phyloP scores from a whole-genome alignment of 495 filamentous ascomycete genomes.

The Lasiosphaeris hirsuta region DNA sequence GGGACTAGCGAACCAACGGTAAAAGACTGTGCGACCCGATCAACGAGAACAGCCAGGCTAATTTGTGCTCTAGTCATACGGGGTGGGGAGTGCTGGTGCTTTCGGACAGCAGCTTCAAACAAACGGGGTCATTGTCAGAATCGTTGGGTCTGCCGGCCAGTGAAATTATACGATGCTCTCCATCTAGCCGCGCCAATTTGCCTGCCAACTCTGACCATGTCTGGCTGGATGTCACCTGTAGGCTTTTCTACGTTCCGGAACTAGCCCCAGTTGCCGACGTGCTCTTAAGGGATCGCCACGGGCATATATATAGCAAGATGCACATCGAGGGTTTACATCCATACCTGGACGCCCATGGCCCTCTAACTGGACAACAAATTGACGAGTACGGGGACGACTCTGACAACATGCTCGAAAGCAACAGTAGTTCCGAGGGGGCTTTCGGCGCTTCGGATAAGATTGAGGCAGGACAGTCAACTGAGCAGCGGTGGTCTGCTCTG shows the following conservation, averaged over 20 bases:
- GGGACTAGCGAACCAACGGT: neutral
- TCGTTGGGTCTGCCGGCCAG: constrained; percentile 29
- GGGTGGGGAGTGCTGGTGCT: constrained; percentile 50
- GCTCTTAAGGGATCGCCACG: constrained; percentile 7
- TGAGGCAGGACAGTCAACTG: constrained; percentile 10
- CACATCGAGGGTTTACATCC: constrained; percentile 1
- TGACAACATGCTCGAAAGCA: constrained; percentile 19
- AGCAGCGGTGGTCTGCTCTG: constrained; percentile 8
- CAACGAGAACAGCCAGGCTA: neutral
- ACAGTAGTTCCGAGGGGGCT: constrained; percentile 3
- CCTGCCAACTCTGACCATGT: neutral
- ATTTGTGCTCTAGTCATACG: constrained; percentile 14
- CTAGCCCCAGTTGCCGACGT: constrained; percentile 11
- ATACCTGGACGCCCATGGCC: neutral
- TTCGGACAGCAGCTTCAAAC: constrained; percentile 40
- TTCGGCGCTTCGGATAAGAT: neutral
- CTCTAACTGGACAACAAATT: neutral
- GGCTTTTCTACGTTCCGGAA: constrained; percentile 26
- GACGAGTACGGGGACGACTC: constrained; percentile 23
- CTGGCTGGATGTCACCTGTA: constrained; percentile 27
- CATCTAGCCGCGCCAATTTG: neutral
- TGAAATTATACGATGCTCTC: constrained; percentile 14
- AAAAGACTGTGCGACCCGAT: neutral
- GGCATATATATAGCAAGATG: constrained; percentile 3
- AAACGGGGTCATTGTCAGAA: constrained; percentile 28